A percentile compares a stretch with the other conserved stretches of the same genome.
Conservation (phyloP, 345 rosid species). For the Lepidium aucheri region DNA sequence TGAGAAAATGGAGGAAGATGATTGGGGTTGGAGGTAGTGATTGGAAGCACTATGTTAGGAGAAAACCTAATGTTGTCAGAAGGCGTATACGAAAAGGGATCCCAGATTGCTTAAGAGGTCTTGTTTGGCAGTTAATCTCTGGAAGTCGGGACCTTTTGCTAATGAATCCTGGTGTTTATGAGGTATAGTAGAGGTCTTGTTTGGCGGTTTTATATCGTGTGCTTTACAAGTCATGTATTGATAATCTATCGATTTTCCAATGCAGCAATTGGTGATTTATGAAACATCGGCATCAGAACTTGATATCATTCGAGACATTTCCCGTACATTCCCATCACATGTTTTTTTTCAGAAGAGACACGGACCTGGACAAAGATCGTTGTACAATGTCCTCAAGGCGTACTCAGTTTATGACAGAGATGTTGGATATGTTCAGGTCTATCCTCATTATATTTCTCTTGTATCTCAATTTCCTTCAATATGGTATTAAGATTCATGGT, state of each 20-base stretch:
- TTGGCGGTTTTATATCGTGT: neutral
- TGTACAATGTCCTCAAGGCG: slow-evolving; percentile 91
- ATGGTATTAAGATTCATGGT: neutral
- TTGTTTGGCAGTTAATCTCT: slow-evolving; percentile 95
- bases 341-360: slow-evolving; percentile 98
- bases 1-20: slow-evolving; percentile 98
- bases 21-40: slow-evolving; percentile 97
- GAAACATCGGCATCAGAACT: slow-evolving; percentile 95
- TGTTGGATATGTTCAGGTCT: slow-evolving; percentile 97
- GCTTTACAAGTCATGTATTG: neutral
- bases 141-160: slow-evolving; percentile 93
- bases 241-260: neutral
- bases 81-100: slow-evolving; percentile 88
- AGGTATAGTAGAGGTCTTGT: slow-evolving; percentile 32
- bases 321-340: slow-evolving; percentile 95
- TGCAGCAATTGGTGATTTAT: slow-evolving; percentile 84
- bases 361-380: slow-evolving; percentile 98
- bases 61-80: slow-evolving; percentile 79
- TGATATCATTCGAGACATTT: slow-evolving; percentile 93
- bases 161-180: slow-evolving; percentile 95
- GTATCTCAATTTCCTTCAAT: neutral
- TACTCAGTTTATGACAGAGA: slow-evolving; percentile 94
- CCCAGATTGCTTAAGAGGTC: slow-evolving; percentile 96
- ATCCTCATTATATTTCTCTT: neutral
- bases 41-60: slow-evolving; percentile 89